Percentiles rank a stretch among this genome's conserved stretches.
Conservation (phyloP, 2,329 filamentous ascomycete genomes). For the Penicillium vulpinum region DNA sequence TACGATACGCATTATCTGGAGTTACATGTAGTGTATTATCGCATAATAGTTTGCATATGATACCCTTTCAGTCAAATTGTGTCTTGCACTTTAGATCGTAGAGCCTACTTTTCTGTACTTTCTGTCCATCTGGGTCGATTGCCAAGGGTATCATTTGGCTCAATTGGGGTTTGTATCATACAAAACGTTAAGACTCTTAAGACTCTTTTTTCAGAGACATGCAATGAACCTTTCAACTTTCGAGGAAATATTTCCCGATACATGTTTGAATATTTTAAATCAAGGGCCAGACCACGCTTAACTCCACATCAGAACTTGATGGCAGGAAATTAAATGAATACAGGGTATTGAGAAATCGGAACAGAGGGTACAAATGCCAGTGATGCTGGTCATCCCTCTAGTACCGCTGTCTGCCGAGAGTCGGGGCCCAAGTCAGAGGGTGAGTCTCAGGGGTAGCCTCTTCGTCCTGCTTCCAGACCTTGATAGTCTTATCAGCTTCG, state of each 20-base stretch:
- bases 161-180: slow-evolving; percentile 1
- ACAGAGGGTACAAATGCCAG: slow-evolving; percentile 9
- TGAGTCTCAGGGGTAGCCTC: slow-evolving; percentile 87
- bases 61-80: slow-evolving; percentile 14
- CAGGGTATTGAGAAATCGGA: slow-evolving; percentile 25
- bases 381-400: slow-evolving; percentile 38
- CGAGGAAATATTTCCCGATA: neutral
- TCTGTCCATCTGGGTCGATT: neutral
- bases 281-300: slow-evolving; percentile 26
- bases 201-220: slow-evolving; percentile 7
- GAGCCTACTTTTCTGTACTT: neutral
- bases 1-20: slow-evolving; percentile 11
- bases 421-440: slow-evolving; percentile 89
- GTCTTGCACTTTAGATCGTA: neutral
- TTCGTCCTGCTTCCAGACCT: slow-evolving; percentile 95
- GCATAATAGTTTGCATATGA: slow-evolving; percentile 14
- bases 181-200: slow-evolving; percentile 9
- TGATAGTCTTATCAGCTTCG: slow-evolving; percentile 97
- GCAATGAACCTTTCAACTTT: slow-evolving; percentile 8
- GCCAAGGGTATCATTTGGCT: neutral
- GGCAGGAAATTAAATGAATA: slow-evolving; percentile 19
- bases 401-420: slow-evolving; percentile 73
- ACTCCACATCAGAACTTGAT: slow-evolving; percentile 28
- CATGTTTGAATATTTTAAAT: slow-evolving; percentile 7
- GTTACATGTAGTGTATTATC: slow-evolving; percentile 11